Base-by-base conservation (phyloP, 306 rosid species). In the Crataegus laevigata region DNA sequence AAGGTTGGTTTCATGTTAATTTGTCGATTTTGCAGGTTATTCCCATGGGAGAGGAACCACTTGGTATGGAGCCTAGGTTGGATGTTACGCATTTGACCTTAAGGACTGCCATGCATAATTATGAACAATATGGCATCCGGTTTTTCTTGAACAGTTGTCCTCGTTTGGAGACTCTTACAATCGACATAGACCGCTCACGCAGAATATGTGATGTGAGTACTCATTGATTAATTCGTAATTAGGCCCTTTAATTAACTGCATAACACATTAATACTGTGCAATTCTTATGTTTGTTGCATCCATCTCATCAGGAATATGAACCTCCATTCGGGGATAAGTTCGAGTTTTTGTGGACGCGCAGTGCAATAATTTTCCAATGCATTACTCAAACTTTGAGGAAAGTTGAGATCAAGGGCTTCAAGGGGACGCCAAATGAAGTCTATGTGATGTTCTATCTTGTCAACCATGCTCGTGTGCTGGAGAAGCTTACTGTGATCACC, bases 91-190 rank as follows among this genome's bases (percentile, higher is more conserved):
- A 88, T 36, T 79, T 90, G 70, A 87, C 18, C 25, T 1, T 90
- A 67, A 87, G 78, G 25, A 77, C 87, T 5, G 57, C 72, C 2
- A 12, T 90, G 78, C 87, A 85, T 40, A 43, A 74, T 0, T 6
- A 66, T 29, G 93, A 88, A 50, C 73, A 76, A 10, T 38, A 4
- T 2, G 93, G 93, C 25, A 77, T 88, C 60, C 45, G 38, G 1
- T 90, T 78, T 65, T 75, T 90, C 28, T 79, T 90, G 6, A 36
- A 50, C 3, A 87, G 89, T 68, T 88, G 83, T 25, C 80, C 87
- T 22, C 4, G 0, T 4, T 15, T 88, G 71, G 77, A 77, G 52
- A 82, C 29, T 15, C 83, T 88, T 24, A 87, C 88, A 1, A 6
- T 90, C 5, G 45, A 78, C 0, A 32, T 87, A 6, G 77, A 52